phyloP scores from a whole-genome alignment of 164 flowering plant genomes.

The Houttuynia cordata region DNA sequence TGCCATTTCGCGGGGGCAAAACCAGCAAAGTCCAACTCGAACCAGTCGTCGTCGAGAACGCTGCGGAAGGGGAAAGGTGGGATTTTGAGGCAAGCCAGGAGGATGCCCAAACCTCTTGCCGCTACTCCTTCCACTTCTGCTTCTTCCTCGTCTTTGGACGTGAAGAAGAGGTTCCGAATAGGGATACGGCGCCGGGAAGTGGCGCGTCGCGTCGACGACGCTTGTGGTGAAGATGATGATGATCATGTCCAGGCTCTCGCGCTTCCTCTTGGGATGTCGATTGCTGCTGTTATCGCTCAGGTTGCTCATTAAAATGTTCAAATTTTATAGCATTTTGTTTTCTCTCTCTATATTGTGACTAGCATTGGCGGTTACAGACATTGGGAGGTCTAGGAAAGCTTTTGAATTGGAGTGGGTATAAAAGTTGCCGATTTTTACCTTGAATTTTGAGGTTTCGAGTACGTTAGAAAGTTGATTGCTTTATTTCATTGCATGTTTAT shows the following conservation, averaged over 20 bases:
- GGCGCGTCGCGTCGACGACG: constrained; percentile 10
- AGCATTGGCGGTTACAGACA: not conserved
- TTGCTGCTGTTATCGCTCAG: constrained; percentile 31
- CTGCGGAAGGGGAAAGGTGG: not conserved
- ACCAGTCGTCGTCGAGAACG: not conserved
- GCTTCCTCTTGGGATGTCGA: constrained; percentile 38
- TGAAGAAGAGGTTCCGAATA: constrained; percentile 19
- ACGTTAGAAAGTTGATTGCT: no score
- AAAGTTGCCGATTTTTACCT: no score
- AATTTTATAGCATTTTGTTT: not conserved
- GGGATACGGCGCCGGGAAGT: constrained; percentile 27
- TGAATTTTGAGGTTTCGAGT: no score
- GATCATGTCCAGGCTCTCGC: constrained; percentile 23
- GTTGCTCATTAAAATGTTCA: not conserved
- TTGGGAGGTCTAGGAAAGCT: not conserved
- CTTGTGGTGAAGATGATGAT: constrained; percentile 5
- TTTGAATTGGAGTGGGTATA: no score
- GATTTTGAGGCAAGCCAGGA: not conserved
- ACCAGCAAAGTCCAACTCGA: no score
- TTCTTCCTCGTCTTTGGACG: constrained; percentile 12
- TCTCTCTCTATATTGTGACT: no score
- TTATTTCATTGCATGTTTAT: no score
- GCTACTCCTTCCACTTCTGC: constrained; percentile 12
- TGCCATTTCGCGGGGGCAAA: not conserved
- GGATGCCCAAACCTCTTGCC: constrained; percentile 10